These are phyloP conservation scores for Hebeloma cylindrosporum DNA, from an alignment of 768 basidiomycete genomes.

Conservation along the genomic window DNA sequence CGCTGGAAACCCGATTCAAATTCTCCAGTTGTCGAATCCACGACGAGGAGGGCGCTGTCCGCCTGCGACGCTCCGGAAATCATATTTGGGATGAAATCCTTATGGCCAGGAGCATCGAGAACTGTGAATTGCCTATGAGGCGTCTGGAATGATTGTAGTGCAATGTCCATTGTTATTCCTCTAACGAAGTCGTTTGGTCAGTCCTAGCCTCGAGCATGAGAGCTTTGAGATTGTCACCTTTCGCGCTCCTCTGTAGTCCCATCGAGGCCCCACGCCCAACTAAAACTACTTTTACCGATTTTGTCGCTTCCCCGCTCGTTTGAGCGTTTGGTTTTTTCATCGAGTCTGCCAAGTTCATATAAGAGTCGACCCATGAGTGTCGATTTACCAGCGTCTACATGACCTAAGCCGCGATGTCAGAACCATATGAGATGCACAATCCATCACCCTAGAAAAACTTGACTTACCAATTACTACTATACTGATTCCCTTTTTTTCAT, in stretches of 20 bases:
- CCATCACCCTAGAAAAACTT: neutral
- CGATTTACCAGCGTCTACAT: constrained; percentile 98
- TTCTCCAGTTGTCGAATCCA: constrained; percentile 87
- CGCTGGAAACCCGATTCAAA: constrained; percentile 95
- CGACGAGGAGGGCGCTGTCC: constrained; percentile 90
- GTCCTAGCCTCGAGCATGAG: neutral
- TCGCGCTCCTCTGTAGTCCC: constrained; percentile 91
- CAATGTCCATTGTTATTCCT: constrained; percentile 98
- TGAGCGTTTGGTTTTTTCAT: constrained; percentile 78
- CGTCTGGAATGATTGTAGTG: constrained; percentile 75
- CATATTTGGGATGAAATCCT: constrained; percentile 99
- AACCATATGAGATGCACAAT: constrained; percentile 1
- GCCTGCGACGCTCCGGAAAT: constrained; percentile 98
- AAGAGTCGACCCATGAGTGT: constrained; percentile 94
- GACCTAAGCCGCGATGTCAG: constrained; percentile 63
- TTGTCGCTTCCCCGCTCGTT: constrained; percentile 91
- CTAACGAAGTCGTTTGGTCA: constrained; percentile 40
- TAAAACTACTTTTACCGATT: constrained; percentile 92
- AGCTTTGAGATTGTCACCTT: constrained; percentile 51
- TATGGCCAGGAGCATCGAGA: constrained; percentile 97
- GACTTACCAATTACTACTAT: constrained; percentile 87
- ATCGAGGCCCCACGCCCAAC: constrained; percentile 98
- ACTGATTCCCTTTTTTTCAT: constrained; percentile 70
- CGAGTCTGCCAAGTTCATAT: constrained; percentile 87
- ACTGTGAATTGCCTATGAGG: constrained; percentile 80